These are phyloP conservation scores for Melaleuca alternifolia DNA, from an alignment of 345 rosid genomes.

Conservation along the genomic window DNA sequence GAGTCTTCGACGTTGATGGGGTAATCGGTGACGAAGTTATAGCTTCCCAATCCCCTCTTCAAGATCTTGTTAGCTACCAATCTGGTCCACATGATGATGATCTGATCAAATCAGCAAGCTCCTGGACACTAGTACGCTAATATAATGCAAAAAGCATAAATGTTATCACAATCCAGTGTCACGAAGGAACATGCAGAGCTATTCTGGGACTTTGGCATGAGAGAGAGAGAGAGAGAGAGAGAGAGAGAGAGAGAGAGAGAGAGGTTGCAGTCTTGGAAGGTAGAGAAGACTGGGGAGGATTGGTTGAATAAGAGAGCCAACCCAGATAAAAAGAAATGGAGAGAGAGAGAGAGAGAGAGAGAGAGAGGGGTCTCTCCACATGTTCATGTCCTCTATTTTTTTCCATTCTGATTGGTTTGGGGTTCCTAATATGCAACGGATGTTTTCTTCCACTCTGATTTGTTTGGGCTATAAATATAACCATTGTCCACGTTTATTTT, in stretches of 20 bases:
- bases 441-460: neutral
- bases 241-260: neutral
- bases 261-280: neutral
- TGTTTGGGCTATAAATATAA: neutral
- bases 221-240: neutral
- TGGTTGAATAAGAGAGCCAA: neutral
- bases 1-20: slow-evolving; percentile 20
- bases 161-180: neutral
- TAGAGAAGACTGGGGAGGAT: neutral
- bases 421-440: neutral
- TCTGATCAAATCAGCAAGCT: neutral
- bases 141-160: neutral
- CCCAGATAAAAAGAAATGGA: neutral
- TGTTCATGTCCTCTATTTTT: neutral
- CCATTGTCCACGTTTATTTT: neutral
- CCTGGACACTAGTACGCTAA: neutral
- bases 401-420: neutral
- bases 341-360: neutral
- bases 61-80: slow-evolving; percentile 63
- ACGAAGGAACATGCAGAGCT: neutral
- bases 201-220: neutral
- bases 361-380: neutral
- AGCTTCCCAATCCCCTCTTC: slow-evolving; percentile 52
- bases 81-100: slow-evolving; percentile 15
- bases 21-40: slow-evolving; percentile 67